A percentile compares a stretch with the other conserved stretches of the same genome.
Conservation (phyloP, 2,329 filamentous ascomycete genomes). For the Verticillium tricorpus region DNA sequence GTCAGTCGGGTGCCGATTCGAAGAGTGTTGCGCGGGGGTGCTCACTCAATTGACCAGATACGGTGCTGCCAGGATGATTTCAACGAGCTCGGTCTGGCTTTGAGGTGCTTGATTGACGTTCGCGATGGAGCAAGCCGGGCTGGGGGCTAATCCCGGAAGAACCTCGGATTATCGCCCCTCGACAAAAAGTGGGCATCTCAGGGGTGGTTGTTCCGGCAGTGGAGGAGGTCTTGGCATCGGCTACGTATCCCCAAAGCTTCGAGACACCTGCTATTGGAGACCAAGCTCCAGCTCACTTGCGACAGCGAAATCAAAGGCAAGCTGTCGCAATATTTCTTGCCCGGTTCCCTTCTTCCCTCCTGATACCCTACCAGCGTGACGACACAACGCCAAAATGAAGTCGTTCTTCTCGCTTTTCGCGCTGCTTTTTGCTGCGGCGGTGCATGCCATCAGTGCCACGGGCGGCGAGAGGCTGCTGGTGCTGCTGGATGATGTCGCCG, state of each 20-base stretch:
- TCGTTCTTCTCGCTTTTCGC: slow-evolving; percentile 64
- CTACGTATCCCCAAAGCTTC: slow-evolving; percentile 20
- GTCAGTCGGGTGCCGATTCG: not conserved
- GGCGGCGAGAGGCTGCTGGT: slow-evolving; percentile 83
- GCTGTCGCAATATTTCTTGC: slow-evolving; percentile 15
- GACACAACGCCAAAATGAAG: slow-evolving; percentile 55
- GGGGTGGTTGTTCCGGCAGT: slow-evolving; percentile 1
- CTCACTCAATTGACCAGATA: slow-evolving; percentile 31
- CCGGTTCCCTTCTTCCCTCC: slow-evolving; percentile 13
- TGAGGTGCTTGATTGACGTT: slow-evolving; percentile 1
- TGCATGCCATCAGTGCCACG: slow-evolving; percentile 71
- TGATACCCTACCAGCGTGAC: slow-evolving; percentile 8
- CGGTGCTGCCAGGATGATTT: slow-evolving; percentile 11
- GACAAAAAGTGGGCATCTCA: not conserved
- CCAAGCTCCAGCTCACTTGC: slow-evolving; percentile 1
- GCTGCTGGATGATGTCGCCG: slow-evolving; percentile 74
- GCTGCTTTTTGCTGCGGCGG: slow-evolving; percentile 60
- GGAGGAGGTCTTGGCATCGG: slow-evolving; percentile 11
- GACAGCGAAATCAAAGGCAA: slow-evolving; percentile 3
- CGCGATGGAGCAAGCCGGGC: not conserved
- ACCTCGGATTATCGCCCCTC: not conserved
- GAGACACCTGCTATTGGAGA: slow-evolving; percentile 3
- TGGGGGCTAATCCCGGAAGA: not conserved
- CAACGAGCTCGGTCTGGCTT: not conserved
- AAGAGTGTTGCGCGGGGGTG: not conserved